Base-by-base conservation (phyloP, 106 monocot species). In the Platanthera zijinensis region DNA sequence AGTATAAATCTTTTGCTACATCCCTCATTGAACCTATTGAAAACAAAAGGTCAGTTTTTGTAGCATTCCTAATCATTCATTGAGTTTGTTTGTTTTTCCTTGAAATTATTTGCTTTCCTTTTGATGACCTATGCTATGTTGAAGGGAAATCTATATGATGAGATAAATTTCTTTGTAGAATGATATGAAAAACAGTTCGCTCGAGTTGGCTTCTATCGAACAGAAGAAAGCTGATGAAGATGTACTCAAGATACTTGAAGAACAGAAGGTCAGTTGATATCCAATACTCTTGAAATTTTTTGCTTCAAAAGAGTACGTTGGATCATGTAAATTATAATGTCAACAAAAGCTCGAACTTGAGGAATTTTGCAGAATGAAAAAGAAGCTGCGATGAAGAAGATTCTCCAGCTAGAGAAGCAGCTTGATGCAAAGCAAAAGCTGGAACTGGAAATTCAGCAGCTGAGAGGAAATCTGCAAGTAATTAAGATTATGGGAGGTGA, bases 381-480 rank as follows among this genome's bases (percentile, higher is more conserved):
- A 74, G 90, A 90, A 69, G 79, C 76, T 70, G 83, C 88, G 51
- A 75, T 90, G 39, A 84, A 79, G 46, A 90, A 85, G 75, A 83
- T 86, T 75, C 51, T 88, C n/a, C 56, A 80, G 8, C 48, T 93
- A 51, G 93, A 93, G 69, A 88, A 83, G 79, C 86, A 88, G 70
- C 48, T 93, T 48, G 88, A 88, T 83, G 82, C 82, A 11, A 90
- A 90, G 56, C 93, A 90, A 56, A 86, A 89, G 67, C 80, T 93
- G 12, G 90, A 93, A 64, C 77, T 90, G 56, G 93, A 93, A 78
- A 88, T 88, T 57, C 83, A 90, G 50, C 88, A 93, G 62, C 5
- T 93, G 74, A 88, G 76, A 52, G 90, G 90, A 49, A 82, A 86
- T 70, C 17, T 90, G 50, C 67, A 84, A 69, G 83, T 93, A 21